Evolutionary conservation across 129 eudicot genomes (phyloP), one percentile per base, ranked within the genome.

Genomic region (Gnaphalium uliginosum): DNA sequence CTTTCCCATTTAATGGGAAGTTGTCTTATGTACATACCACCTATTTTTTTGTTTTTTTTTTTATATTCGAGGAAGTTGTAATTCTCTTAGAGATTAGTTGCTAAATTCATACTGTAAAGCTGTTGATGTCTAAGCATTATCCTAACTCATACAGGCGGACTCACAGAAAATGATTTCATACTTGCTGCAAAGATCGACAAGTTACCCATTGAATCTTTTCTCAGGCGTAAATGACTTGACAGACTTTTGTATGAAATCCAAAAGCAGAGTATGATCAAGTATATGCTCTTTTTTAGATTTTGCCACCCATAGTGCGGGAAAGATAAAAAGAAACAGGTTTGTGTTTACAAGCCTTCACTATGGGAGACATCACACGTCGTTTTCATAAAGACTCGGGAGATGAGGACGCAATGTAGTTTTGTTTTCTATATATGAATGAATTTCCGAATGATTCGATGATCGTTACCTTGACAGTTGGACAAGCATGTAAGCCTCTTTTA

Each of bases 121-220:
- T 53, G 19, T 50, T 32, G 50, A 57, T 66, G 39, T 77, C 26
- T 60, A 43, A 71, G 26, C 48, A 71, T 50, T 19, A 50, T 23
- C 26, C n/a, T 17, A n/a, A 66, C 18, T 27, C 69, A 33, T 84
- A 92, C 87, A 93, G 97, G 93, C 71, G 98, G 98, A 59, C 89
- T 93, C 18, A 85, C 98, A 14, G 96, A 93, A 80, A 93, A 93
- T 78, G 98, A 93, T 82, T 93, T 93, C 74, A 90, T 93, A 74
- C 89, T 93, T 13, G 98, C 98, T 76, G 89, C 98, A 26, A 93
- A 93, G 86, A 88, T 93, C 62, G 76, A 73, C 73, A 77, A 77
- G 79, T 86, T 93, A 35, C 83, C 79, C 50, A 46, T 79, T 27
- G 74, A 79, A 73, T 65, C 83, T 65, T 79, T 24, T 73, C 68